Percentiles rank a stretch among this genome's conserved stretches.
Conservation (phyloP, 768 basidiomycete genomes). For the Mycena indigotica region DNA sequence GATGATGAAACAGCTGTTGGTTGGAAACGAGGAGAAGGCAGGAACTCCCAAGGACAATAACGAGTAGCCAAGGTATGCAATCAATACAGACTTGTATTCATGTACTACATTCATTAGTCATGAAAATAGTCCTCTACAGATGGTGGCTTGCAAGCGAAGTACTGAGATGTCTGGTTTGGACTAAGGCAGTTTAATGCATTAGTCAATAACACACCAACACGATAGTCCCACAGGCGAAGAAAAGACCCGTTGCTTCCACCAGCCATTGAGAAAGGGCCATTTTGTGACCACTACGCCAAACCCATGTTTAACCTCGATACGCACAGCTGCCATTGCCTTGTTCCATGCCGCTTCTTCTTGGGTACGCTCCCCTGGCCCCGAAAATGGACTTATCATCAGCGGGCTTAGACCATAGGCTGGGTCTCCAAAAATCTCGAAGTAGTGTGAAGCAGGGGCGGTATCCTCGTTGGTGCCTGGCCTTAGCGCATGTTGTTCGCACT, state of each 20-base stretch:
- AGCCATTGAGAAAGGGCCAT: conserved; percentile 30
- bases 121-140: neutral
- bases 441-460: conserved; percentile 8
- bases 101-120: neutral
- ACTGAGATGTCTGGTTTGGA: conserved; percentile 28
- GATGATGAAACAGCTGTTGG: neutral
- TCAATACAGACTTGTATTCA: neutral
- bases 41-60: neutral
- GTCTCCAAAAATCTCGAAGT: conserved; percentile 29
- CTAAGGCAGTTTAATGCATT: conserved; percentile 29
- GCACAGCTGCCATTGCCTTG: conserved; percentile 24
- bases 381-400: conserved; percentile 23
- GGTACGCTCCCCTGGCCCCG: conserved; percentile 6
- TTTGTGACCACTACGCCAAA: conserved; percentile 25
- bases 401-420: conserved; percentile 27
- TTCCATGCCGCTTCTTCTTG: conserved; percentile 28
- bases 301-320: conserved; percentile 31
- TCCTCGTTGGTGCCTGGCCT: conserved; percentile 6
- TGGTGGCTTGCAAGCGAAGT: conserved; percentile 25
- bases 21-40: neutral
- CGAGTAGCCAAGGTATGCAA: neutral
- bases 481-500: conserved; percentile 8
- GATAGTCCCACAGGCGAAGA: conserved; percentile 28
- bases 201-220: conserved; percentile 26
- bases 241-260: conserved; percentile 24